A percentile compares a stretch with the other conserved stretches of the same genome.
Conservation (phyloP, 2,329 filamentous ascomycete species). For the Emmonsiellopsis sp. region DNA sequence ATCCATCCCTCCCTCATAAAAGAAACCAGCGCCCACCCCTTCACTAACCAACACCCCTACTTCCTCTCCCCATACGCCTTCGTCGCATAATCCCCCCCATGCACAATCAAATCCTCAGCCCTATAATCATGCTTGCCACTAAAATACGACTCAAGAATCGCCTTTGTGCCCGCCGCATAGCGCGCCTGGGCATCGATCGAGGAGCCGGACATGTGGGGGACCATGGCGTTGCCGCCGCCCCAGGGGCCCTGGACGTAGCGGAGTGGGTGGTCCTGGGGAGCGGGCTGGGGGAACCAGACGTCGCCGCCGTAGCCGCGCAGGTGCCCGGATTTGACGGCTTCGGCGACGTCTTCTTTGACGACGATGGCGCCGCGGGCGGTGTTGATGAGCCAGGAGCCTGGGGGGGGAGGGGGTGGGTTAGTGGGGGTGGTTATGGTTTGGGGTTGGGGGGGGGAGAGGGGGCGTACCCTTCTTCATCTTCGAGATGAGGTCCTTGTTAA, state of each 20-base stretch:
- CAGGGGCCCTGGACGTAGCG: constrained; percentile 89
- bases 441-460: constrained; percentile 2
- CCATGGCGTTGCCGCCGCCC: constrained; percentile 97
- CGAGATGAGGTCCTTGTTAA: constrained; percentile 96
- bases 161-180: constrained; percentile 80
- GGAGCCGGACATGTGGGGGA: constrained; percentile 97
- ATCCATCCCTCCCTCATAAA: neutral
- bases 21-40: neutral
- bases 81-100: constrained; percentile 86
- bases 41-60: neutral
- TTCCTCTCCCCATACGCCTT: constrained; percentile 77
- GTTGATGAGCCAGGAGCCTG: constrained; percentile 93
- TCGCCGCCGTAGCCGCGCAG: constrained; percentile 42
- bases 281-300: constrained; percentile 92
- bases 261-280: constrained; percentile 84
- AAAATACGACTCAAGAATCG: constrained; percentile 86
- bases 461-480: constrained; percentile 93
- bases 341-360: constrained; percentile 97
- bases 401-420: neutral
- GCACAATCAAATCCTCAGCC: constrained; percentile 82
- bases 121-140: constrained; percentile 79
- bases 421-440: constrained; percentile 5
- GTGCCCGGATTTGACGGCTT: constrained; percentile 83
- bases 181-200: constrained; percentile 96
- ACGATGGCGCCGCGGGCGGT: constrained; percentile 97